Evolutionary conservation across 371 early-diverging fungal genomes (phyloP), one percentile per base, ranked within the genome.

Genomic region (Dichotomocladium elegans): DNA sequence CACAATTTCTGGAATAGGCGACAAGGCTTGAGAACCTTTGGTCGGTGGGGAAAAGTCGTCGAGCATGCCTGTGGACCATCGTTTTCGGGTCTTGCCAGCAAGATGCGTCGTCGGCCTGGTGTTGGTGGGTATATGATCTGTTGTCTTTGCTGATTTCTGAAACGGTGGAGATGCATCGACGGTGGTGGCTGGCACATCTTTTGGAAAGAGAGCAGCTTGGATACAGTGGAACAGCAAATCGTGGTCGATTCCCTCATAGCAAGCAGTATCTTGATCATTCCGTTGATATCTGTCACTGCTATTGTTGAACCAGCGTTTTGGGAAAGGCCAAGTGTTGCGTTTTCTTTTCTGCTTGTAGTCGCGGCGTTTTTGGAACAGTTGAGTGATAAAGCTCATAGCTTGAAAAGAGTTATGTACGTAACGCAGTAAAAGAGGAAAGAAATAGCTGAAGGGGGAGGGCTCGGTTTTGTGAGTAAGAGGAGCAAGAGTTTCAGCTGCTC

Each of bases 31-130:
- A n/a, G n/a, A n/a, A n/a, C n/a, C n/a, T n/a, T n/a, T n/a, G n/a
- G n/a, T n/a, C n/a, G n/a, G n/a, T n/a, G n/a, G n/a, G n/a, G n/a
- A n/a, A n/a, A n/a, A n/a, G n/a, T n/a, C n/a, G n/a, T n/a, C n/a
- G n/a, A n/a, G n/a, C 53, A 53, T 53, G 4, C 53, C 53, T 8
- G 44, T 53, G 8, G 53, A 53, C 53, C 53, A 53, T 28, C 53
- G 53, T 33, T 53, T 53, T 12, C n/a, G n/a, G n/a, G n/a, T n/a
- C n/a, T n/a, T n/a, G n/a, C n/a, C n/a, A n/a, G n/a, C n/a, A n/a
- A n/a, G n/a, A n/a, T n/a, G n/a, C 47, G 26, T 14, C 30, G 44
- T 19, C 21, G 44, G 6, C 25, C 24, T 24, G 44, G 21, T 3
- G 7, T 3, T 43, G 44, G 12, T 25, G 44, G 25, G 14, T n/a